phyloP scores from a whole-genome alignment of 371 early-diverging fungal species.

The Paraphysoderma sedebokerense region DNA sequence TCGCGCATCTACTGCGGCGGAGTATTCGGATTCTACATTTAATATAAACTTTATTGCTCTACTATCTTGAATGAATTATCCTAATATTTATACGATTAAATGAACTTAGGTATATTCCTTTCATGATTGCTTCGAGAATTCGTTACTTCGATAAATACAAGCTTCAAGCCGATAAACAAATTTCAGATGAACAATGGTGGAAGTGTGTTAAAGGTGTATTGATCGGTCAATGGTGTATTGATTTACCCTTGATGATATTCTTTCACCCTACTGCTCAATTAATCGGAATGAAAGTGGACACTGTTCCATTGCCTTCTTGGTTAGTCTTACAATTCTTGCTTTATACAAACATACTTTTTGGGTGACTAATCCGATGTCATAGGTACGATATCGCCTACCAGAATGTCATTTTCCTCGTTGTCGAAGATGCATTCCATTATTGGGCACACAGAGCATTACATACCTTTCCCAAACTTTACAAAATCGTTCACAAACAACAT shows the following conservation, averaged over 20 bases:
- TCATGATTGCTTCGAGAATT: slow-evolving; percentile 45
- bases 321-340: slow-evolving; percentile 11
- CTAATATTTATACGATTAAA: not conserved
- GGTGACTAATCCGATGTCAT: slow-evolving; percentile 1
- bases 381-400: slow-evolving; percentile 23
- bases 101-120: no score
- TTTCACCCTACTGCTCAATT: slow-evolving; percentile 68
- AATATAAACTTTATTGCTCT: not conserved
- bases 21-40: no score
- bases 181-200: slow-evolving; percentile 46
- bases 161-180: slow-evolving; percentile 58
- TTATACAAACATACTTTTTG: not conserved
- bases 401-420: slow-evolving; percentile 50
- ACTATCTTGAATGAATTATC: not conserved
- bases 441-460: slow-evolving; percentile 72
- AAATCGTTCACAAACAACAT: slow-evolving; percentile 78
- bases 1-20: no score
- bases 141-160: slow-evolving; percentile 62
- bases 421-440: slow-evolving; percentile 69
- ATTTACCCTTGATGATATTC: slow-evolving; percentile 64
- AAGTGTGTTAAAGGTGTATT: slow-evolving; percentile 54
- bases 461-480: slow-evolving; percentile 61
- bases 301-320: slow-evolving; percentile 68
- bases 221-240: slow-evolving; percentile 49
- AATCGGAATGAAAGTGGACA: slow-evolving; percentile 63